Conservation (phyloP, 1,284 basidiomycete species). For the Cutaneotrichosporon mucoides region DNA sequence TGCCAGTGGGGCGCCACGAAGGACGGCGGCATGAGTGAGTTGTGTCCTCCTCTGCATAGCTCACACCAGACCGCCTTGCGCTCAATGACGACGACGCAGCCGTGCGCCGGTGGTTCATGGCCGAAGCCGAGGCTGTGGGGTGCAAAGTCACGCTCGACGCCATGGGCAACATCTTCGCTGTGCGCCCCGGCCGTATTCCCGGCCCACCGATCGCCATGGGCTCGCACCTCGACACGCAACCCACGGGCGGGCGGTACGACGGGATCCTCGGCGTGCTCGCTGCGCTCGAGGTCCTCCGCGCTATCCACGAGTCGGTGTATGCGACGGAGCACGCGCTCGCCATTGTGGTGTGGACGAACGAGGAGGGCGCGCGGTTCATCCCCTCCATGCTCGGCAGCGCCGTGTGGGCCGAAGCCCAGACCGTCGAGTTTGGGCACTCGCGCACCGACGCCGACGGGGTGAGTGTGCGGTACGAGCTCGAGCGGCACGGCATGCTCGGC, state of each 20-base stretch:
- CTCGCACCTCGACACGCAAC: constrained; percentile 35
- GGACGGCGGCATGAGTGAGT: constrained; percentile 11
- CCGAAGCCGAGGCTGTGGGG: constrained; percentile 29
- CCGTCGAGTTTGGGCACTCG: constrained; percentile 2
- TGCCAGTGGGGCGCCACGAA: constrained; percentile 31
- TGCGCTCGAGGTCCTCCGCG: constrained; percentile 23
- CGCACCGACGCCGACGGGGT: constrained; percentile 6
- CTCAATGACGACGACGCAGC: constrained; percentile 35
- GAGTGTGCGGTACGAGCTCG: constrained; percentile 10
- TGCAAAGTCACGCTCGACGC: constrained; percentile 30
- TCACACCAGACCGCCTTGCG: constrained; percentile 20
- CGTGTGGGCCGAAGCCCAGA: constrained; percentile 23
- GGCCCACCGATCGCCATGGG: constrained; percentile 31
- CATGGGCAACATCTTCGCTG: constrained; percentile 45
- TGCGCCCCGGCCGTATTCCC: constrained; percentile 21
- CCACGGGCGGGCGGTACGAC: constrained; percentile 33
- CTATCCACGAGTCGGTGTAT: constrained; percentile 14
- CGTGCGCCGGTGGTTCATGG: constrained; percentile 36
- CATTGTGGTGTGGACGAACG: constrained; percentile 29
- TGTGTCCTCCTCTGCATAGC: not conserved
- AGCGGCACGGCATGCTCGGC: constrained; percentile 16
- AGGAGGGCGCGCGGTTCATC: constrained; percentile 19
- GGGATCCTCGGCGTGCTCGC: constrained; percentile 33
- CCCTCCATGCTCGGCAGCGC: constrained; percentile 10
- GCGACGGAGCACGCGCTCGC: constrained; percentile 17